These are phyloP conservation scores for Ammopiptanthus mongolicus DNA, from an alignment of 306 rosid species.

Conservation along the genomic window DNA sequence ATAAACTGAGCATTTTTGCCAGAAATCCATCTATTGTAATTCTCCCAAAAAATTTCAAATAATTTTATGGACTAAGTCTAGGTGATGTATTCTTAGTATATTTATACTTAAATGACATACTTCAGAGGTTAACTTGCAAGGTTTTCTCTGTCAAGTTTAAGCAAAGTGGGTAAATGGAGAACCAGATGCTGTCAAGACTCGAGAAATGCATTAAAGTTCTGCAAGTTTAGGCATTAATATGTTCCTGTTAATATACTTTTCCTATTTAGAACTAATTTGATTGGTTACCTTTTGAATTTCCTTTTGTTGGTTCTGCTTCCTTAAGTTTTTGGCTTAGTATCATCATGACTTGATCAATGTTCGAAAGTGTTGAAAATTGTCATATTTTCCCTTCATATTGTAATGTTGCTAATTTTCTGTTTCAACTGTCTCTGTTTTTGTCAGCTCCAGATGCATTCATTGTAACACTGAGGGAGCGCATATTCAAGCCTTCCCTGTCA, in stretches of 20 bases:
- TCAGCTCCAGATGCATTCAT: slow-evolving; percentile 81
- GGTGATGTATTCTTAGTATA: background rate
- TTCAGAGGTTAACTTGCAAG: slow-evolving; percentile 3
- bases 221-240: background rate
- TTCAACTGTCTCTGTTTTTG: slow-evolving; percentile 21
- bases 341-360: background rate
- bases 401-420: slow-evolving; percentile 16
- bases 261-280: background rate
- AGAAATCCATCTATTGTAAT: background rate
- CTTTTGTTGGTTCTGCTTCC: background rate
- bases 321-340: background rate
- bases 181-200: background rate
- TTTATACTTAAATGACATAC: background rate
- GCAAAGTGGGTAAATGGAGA: background rate
- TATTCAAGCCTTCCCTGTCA: slow-evolving; percentile 89
- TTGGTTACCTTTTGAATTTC: background rate
- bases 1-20: background rate
- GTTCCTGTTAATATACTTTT: background rate
- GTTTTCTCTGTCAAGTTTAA: background rate
- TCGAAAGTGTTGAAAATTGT: background rate
- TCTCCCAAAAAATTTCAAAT: background rate
- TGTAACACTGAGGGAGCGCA: slow-evolving; percentile 90
- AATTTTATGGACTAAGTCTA: background rate
- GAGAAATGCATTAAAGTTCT: background rate
- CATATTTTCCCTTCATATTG: slow-evolving; percentile 2